Percentiles rank a stretch among this genome's conserved stretches.
phyloP scores from a whole-genome alignment of 1,139 yeast species.

The Diutina sp. region DNA sequence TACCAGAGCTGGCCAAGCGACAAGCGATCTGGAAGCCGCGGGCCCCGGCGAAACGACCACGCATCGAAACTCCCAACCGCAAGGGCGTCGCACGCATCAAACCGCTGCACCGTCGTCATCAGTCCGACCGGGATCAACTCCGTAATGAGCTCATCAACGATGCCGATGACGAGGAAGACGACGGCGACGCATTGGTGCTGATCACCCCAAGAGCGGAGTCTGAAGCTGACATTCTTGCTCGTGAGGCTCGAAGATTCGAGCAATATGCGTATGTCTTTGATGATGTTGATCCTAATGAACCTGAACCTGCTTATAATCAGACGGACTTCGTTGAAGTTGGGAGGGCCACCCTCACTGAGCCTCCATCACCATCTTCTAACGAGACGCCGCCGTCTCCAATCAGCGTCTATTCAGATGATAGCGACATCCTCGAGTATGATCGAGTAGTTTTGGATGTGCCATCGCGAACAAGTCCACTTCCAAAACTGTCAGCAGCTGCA shows the following conservation, averaged over 20 bases:
- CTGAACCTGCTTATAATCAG: not conserved
- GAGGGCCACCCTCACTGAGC: not conserved
- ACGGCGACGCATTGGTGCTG: not conserved
- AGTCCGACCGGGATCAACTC: not conserved
- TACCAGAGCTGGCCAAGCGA: conserved; percentile 27
- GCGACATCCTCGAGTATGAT: not conserved
- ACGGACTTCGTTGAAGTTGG: not conserved
- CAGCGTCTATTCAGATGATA: not conserved
- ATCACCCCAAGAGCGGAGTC: not conserved
- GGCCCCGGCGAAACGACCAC: conserved; percentile 5
- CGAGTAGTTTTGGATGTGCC: not conserved
- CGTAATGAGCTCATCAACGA: not conserved
- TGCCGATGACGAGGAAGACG: not conserved
- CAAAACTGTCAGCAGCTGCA: not conserved
- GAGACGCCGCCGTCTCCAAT: not conserved
- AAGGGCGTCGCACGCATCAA: not conserved
- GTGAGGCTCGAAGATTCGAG: not conserved
- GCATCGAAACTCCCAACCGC: conserved; percentile 1
- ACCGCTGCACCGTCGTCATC: not conserved
- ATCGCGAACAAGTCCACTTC: not conserved
- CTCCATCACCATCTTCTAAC: not conserved
- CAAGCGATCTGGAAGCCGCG: conserved; percentile 12
- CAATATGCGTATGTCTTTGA: not conserved
- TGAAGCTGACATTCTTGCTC: not conserved
- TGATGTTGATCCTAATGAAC: not conserved